phyloP scores from a whole-genome alignment of 75 land plant species.

The Cunninghamia lanceolata region DNA sequence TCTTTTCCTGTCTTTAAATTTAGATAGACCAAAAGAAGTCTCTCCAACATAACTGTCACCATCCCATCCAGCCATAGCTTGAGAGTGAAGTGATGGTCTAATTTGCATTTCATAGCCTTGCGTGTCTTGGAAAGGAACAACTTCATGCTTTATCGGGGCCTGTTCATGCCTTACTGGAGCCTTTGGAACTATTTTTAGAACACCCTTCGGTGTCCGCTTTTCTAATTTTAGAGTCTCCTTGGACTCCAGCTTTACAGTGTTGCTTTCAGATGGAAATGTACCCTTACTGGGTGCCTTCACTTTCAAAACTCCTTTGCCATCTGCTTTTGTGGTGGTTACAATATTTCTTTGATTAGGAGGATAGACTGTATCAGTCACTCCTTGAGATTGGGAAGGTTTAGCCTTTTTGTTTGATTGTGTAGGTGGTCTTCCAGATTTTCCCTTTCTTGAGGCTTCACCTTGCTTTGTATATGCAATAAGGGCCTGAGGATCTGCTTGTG shows the following conservation, averaged over 20 bases:
- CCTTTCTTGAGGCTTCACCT: constrained; percentile 15
- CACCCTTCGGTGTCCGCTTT: constrained; percentile 19
- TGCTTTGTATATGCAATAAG: constrained; percentile 17
- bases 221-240: constrained; percentile 1
- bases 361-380: neutral
- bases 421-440: neutral
- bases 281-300: neutral
- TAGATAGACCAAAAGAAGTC: constrained; percentile 1
- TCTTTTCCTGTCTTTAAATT: neutral
- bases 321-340: neutral
- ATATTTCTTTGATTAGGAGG: neutral
- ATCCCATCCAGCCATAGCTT: constrained; percentile 3
- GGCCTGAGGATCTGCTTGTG: constrained; percentile 9
- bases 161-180: neutral
- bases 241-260: neutral
- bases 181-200: constrained; percentile 18
- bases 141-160: neutral
- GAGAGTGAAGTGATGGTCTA: constrained; percentile 7
- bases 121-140: neutral
- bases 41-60: constrained; percentile 8
- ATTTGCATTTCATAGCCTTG: constrained; percentile 2
- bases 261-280: neutral
- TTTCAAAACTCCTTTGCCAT: constrained; percentile 10
- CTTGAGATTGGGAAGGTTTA: neutral
- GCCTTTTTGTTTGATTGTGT: neutral